Conservation (phyloP, 495 filamentous ascomycete species). For the Lasiosphaeris hirsuta region DNA sequence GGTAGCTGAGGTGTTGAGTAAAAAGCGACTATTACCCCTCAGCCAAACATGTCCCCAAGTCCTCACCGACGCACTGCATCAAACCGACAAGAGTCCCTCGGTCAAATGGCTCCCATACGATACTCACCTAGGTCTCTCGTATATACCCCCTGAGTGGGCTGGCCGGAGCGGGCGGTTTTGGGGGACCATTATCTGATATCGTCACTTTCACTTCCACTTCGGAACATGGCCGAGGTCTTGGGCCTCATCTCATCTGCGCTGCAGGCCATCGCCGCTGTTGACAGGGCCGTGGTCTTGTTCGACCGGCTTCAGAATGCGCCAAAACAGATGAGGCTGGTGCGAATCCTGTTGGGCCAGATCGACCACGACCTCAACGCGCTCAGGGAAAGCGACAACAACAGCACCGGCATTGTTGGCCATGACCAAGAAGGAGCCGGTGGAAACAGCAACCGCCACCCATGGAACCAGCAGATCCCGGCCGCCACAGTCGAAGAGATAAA, state of each 20-base stretch:
- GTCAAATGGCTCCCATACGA: neutral
- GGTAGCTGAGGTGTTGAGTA: too few species aligned
- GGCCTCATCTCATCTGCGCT: neutral
- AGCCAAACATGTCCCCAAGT: neutral
- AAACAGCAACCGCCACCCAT: too few species aligned
- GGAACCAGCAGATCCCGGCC: neutral
- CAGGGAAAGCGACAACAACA: neutral
- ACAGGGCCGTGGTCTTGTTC: neutral
- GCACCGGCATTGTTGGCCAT: too few species aligned
- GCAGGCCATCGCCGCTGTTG: neutral
- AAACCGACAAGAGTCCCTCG: too few species aligned
- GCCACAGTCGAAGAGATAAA: neutral
- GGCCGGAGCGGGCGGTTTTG: neutral
- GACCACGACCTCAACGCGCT: neutral
- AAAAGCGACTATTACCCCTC: neutral
- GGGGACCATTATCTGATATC: too few species aligned
- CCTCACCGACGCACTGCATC: neutral
- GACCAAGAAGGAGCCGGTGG: too few species aligned
- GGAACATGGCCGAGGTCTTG: neutral
- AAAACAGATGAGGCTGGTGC: neutral
- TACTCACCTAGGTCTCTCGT: neutral
- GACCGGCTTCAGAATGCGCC: constrained; percentile 3
- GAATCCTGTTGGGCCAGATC: neutral
- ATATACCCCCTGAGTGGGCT: neutral
- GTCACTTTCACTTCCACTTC: neutral